Conservation (phyloP, 108 stramenopile species). For the Stephanodiscus triporus region DNA sequence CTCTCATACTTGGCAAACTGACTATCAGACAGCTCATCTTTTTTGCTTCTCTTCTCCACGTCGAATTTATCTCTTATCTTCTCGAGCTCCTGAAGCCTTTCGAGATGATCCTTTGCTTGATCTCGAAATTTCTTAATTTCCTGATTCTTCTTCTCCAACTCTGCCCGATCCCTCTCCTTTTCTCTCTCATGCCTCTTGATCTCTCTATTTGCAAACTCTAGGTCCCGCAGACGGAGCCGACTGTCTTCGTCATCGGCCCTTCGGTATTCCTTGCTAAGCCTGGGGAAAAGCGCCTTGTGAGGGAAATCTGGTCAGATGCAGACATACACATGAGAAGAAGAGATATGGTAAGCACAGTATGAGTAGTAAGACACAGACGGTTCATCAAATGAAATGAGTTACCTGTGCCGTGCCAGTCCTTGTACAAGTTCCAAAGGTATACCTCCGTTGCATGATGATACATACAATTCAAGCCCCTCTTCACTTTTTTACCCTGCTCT, state of each 20-base stretch:
- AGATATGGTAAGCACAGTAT: not conserved
- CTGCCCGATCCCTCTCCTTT: not conserved
- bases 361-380: not conserved
- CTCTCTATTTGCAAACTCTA: not conserved
- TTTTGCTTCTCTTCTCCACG: not conserved
- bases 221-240: not conserved
- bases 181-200: not conserved
- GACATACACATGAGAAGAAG: not conserved
- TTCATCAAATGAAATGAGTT: not conserved
- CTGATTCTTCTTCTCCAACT: constrained; percentile 5
- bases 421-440: not conserved
- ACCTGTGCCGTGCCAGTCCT: constrained; percentile 9
- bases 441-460: constrained; percentile 10
- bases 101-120: constrained; percentile 1
- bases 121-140: constrained; percentile 1
- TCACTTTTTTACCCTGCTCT: not conserved
- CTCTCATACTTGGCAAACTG: not conserved
- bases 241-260: not conserved
- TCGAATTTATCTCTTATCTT: not conserved
- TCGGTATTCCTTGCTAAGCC: not conserved
- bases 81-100: not conserved
- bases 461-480: not conserved
- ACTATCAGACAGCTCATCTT: not conserved
- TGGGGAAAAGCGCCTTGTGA: constrained; percentile 10
- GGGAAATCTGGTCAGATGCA: not conserved